phyloP scores from a whole-genome alignment of 371 early-diverging fungal species.

The Caulochytrium protostelioides region DNA sequence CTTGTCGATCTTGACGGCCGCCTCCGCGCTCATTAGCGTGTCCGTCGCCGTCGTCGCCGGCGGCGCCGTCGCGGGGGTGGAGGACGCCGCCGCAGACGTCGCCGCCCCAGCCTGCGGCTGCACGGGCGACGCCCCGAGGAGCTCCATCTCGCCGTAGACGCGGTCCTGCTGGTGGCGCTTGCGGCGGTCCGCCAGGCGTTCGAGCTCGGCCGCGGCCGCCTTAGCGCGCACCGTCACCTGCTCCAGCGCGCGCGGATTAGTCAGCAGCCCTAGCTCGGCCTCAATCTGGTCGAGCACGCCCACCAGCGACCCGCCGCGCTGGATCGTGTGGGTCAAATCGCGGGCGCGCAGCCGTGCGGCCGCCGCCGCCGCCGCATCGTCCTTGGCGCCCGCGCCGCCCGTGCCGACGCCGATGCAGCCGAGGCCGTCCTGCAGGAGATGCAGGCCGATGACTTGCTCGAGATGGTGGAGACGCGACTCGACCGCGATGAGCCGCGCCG shows the following conservation, averaged over 20 bases:
- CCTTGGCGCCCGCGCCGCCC: constrained; percentile 5
- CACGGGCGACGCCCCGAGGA: neutral
- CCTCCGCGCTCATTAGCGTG: constrained; percentile 10
- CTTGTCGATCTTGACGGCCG: constrained; percentile 34
- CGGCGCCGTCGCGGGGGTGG: constrained; percentile 1
- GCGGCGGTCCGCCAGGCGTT: constrained; percentile 43
- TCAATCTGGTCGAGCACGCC: constrained; percentile 51
- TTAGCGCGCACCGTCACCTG: constrained; percentile 46
- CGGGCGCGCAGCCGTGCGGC: too few species aligned
- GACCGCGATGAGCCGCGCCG: constrained; percentile 40
- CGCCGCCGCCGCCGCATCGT: constrained; percentile 3
- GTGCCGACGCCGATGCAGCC: too few species aligned
- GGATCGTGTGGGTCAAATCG: too few species aligned
- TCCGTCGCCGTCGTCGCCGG: constrained; percentile 1
- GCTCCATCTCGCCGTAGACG: neutral
- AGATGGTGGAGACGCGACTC: constrained; percentile 57
- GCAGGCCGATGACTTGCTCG: constrained; percentile 56
- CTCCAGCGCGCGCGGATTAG: constrained; percentile 59
- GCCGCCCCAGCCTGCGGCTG: neutral
- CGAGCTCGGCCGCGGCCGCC: constrained; percentile 43
- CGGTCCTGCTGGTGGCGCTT: constrained; percentile 9
- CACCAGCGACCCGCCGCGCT: constrained; percentile 22
- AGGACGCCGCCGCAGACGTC: constrained; percentile 2
- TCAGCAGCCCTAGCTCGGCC: constrained; percentile 48
- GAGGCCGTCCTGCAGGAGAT: constrained; percentile 11